Conservation (phyloP, 2,329 filamentous ascomycete genomes). For the Trichoderma pleuroti region DNA sequence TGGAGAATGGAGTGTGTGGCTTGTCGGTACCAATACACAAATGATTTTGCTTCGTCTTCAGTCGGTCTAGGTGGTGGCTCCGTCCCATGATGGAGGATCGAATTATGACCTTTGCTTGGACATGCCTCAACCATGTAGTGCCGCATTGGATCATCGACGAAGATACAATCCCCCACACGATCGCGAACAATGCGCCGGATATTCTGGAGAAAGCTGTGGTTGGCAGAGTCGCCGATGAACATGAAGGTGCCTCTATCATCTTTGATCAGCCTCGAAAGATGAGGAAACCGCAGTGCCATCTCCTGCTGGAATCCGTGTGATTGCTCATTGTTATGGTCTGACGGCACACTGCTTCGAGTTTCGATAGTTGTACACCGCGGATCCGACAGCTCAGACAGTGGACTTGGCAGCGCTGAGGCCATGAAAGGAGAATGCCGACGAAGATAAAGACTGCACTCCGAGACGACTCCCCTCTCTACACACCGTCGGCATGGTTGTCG, state of each 20-base stretch:
- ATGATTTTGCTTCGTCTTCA: neutral
- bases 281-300: neutral
- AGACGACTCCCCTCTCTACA: neutral
- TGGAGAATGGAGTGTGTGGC: neutral
- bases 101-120: neutral
- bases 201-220: neutral
- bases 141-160: neutral
- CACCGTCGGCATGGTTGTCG: neutral
- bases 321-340: neutral
- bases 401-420: neutral
- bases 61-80: neutral
- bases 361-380: neutral
- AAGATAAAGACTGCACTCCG: neutral
- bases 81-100: neutral
- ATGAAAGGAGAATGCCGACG: neutral
- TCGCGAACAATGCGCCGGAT: neutral
- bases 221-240: neutral
- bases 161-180: neutral
- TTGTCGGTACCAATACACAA: neutral
- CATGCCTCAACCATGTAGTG: slow-evolving; percentile 2
- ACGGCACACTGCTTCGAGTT: neutral
- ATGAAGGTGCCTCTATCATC: slow-evolving; percentile 6
- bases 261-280: neutral
- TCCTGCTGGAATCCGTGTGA: neutral
- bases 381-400: neutral